Base-by-base conservation (phyloP, 2,329 filamentous ascomycete species). In the Myriosclerotinia duriaeana region DNA sequence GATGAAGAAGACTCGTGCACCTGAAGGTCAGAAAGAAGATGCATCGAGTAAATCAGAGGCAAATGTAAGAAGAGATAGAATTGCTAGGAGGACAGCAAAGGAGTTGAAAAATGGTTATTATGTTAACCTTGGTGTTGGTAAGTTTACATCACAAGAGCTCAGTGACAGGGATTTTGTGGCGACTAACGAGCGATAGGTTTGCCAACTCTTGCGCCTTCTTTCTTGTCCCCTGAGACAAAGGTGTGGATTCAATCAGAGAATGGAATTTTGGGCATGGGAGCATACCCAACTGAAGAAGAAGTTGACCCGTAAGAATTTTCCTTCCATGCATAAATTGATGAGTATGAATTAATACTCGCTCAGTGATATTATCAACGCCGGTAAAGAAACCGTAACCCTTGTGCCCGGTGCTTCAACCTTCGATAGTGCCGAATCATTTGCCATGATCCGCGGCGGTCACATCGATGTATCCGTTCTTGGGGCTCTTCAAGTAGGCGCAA, bases 161-260 rank as follows among this genome's bases (percentile, higher is more conserved):
- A 26, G 26, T 26, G 26, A 26, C 26, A 26, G 26, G 26, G 26
- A 26, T 26, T 40, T 6, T 22, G 8, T n/a, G 36, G 26, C 36
- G n/a, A 15, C 34, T 65, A 0, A 90, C 89, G 20, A 88, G 12
- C 14, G 30, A 40, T 92, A 67, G 85, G 91, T n/a, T 92, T 96
- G 76, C 92, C 92, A 0, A 96, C 92, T 17, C 82, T 95, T n/a
- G 91, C 92, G 0, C 90, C 91, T 0, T 89, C 87, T 0, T 93
- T 91, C 76, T 79, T 96, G 8, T 86, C 89, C 1, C 77, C 84
- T 0, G 85, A 84, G 61, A 83, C 87, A 20, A 86, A 89, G 68
- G 92, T 96, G 40, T 92, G 91, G 86, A 84, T 96, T 53, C 92
- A 96, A 77, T 92, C 89, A 0, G 92, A 96, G 79, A 96, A 96